Evolutionary conservation across 768 basidiomycete genomes (phyloP).

Genomic region (Leucocoprinus birnbaumii): DNA sequence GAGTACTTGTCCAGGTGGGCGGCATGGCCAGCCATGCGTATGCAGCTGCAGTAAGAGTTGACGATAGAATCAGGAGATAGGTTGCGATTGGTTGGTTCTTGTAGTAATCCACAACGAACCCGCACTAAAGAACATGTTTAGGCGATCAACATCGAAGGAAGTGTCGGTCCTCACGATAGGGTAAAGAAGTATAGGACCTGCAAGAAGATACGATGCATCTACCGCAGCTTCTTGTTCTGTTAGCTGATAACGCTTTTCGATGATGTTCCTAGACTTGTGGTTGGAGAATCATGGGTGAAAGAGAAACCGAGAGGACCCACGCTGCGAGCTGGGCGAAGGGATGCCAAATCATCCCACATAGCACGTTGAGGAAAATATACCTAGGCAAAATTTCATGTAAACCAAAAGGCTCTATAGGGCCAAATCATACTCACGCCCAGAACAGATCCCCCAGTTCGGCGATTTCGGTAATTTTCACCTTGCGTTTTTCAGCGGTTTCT

Average conservation of each 20-base stretch:
- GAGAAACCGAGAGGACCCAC: slow-evolving; percentile 35
- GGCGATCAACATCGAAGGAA: background rate
- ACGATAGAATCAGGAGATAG: slow-evolving; percentile 55
- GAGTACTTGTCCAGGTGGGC: slow-evolving; percentile 49
- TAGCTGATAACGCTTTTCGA: slow-evolving; percentile 63
- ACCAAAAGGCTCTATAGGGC: background rate
- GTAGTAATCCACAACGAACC: slow-evolving; percentile 60
- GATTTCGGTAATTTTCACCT: slow-evolving; percentile 58
- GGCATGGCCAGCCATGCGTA: slow-evolving; percentile 70
- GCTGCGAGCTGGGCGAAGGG: slow-evolving; percentile 77
- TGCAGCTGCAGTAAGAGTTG: slow-evolving; percentile 53
- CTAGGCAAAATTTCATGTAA: slow-evolving; percentile 28
- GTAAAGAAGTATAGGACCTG: slow-evolving; percentile 67
- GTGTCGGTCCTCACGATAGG: slow-evolving; percentile 48
- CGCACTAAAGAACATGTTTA: slow-evolving; percentile 39
- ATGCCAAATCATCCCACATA: slow-evolving; percentile 76
- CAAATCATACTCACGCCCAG: slow-evolving; percentile 59
- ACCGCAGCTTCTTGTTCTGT: slow-evolving; percentile 58
- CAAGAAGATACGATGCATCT: slow-evolving; percentile 69
- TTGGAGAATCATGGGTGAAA: slow-evolving; percentile 5
- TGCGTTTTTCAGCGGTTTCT: slow-evolving; percentile 63
- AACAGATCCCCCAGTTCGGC: slow-evolving; percentile 71
- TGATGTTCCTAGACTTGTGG: slow-evolving; percentile 52
- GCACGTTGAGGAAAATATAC: slow-evolving; percentile 71
- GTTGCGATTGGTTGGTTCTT: slow-evolving; percentile 58